phyloP scores from a whole-genome alignment of 441 rosid species.

The Populus hybrid region DNA sequence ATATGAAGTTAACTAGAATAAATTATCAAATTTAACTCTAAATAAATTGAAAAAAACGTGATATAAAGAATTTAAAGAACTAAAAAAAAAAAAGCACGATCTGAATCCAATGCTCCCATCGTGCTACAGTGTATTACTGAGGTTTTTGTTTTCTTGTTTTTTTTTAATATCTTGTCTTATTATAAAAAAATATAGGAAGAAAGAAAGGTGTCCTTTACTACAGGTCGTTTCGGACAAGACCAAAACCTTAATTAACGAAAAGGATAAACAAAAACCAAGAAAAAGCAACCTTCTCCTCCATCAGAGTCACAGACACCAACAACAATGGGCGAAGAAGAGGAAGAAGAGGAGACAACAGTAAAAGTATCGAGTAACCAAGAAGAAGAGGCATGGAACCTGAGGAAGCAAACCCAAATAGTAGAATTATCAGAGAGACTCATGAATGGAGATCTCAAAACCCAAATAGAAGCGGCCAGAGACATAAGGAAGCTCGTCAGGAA shows the following conservation, averaged over 20 bases:
- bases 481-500: conserved; percentile 50
- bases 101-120: no score
- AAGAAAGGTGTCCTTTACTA: neutral
- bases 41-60: no score
- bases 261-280: conserved; percentile 5
- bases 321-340: conserved; percentile 33
- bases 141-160: no score
- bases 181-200: no score
- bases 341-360: conserved; percentile 25
- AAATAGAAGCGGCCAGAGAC: conserved; percentile 63
- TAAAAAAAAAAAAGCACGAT: no score
- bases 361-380: conserved; percentile 23
- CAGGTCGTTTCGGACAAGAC: conserved; percentile 12
- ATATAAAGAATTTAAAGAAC: no score
- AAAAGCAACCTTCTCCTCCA: neutral
- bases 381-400: conserved; percentile 38
- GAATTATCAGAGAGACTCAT: conserved; percentile 46
- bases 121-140: no score
- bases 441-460: conserved; percentile 54
- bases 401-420: conserved; percentile 45
- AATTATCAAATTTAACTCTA: no score
- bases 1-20: no score
- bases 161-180: no score
- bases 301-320: neutral
- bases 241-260: conserved; percentile 18